These are phyloP conservation scores for Taphrina wiesneri DNA, from an alignment of 1,139 yeast species.

Conservation along the genomic window DNA sequence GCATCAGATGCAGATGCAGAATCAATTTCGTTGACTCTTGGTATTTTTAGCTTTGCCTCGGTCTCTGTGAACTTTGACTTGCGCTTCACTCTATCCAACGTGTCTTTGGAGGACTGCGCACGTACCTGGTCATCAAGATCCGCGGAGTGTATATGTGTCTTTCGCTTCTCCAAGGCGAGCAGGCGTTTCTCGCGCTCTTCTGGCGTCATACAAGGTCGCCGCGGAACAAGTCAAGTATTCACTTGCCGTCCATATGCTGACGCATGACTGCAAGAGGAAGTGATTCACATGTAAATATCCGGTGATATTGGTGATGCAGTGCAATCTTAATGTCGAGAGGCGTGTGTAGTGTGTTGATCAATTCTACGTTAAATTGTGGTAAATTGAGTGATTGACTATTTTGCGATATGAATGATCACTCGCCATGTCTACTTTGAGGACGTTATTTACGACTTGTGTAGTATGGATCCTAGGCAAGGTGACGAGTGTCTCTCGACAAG, in stretches of 20 bases:
- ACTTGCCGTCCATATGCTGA: too few species aligned
- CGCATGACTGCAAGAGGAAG: too few species aligned
- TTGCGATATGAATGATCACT: too few species aligned
- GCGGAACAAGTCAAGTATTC: too few species aligned
- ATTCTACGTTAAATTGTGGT: neutral
- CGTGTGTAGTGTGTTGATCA: neutral
- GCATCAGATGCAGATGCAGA: neutral
- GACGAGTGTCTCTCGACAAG: too few species aligned
- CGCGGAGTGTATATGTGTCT: neutral
- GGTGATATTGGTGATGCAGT: neutral
- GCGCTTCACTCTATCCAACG: neutral
- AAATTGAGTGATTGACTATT: neutral
- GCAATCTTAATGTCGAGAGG: neutral
- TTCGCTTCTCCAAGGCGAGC: neutral
- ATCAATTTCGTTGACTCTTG: too few species aligned
- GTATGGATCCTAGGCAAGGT: too few species aligned
- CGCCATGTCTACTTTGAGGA: too few species aligned
- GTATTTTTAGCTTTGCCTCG: too few species aligned
- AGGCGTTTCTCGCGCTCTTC: constrained; percentile 7
- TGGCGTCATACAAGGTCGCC: neutral
- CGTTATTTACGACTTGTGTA: too few species aligned
- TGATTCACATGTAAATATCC: neutral
- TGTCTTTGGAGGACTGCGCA: neutral
- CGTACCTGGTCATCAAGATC: neutral
- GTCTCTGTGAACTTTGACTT: neutral